Percentiles rank a stretch among this genome's conserved stretches.
Conservation (phyloP, 2,329 filamentous ascomycete genomes). For the Diaporthe batatas region DNA sequence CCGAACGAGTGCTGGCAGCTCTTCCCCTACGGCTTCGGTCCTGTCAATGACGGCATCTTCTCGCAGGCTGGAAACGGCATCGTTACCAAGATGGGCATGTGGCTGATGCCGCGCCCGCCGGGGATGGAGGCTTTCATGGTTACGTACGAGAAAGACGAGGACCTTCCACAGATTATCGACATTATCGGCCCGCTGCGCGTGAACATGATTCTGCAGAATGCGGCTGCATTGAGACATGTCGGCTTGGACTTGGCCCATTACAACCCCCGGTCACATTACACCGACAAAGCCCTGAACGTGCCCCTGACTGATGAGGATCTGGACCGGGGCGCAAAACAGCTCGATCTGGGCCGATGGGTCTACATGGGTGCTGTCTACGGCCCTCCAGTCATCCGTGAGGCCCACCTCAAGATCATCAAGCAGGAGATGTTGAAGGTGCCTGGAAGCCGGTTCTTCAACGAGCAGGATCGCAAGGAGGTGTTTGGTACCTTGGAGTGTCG, state of each 20-base stretch:
- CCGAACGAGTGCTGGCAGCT: conserved; percentile 51
- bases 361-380: conserved; percentile 60
- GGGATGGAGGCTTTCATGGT: conserved; percentile 56
- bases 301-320: conserved; percentile 56
- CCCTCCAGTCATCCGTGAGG: conserved; percentile 46
- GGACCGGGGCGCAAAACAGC: conserved; percentile 55
- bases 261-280: conserved; percentile 47
- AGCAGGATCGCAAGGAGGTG: conserved; percentile 50
- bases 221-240: conserved; percentile 59
- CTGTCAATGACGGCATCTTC: conserved; percentile 61
- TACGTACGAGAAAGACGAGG: conserved; percentile 54
- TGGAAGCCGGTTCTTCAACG: conserved; percentile 52
- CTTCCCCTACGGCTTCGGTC: conserved; percentile 57
- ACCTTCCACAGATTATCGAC: conserved; percentile 53
- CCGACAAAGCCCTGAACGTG: conserved; percentile 44
- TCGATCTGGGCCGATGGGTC: conserved; percentile 59
- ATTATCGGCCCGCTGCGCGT: conserved; percentile 52
- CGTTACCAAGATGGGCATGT: conserved; percentile 67
- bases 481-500: conserved; percentile 31
- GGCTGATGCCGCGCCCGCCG: conserved; percentile 52
- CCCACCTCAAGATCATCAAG: conserved; percentile 50
- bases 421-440: conserved; percentile 51
- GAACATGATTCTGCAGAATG: conserved; percentile 57
- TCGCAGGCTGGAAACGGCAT: conserved; percentile 66
- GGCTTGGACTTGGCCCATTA: conserved; percentile 56